Evolutionary conservation across 2,329 filamentous ascomycete genomes (phyloP), one percentile per base, ranked within the genome.

Genomic region (Aspergillus neotritici): DNA sequence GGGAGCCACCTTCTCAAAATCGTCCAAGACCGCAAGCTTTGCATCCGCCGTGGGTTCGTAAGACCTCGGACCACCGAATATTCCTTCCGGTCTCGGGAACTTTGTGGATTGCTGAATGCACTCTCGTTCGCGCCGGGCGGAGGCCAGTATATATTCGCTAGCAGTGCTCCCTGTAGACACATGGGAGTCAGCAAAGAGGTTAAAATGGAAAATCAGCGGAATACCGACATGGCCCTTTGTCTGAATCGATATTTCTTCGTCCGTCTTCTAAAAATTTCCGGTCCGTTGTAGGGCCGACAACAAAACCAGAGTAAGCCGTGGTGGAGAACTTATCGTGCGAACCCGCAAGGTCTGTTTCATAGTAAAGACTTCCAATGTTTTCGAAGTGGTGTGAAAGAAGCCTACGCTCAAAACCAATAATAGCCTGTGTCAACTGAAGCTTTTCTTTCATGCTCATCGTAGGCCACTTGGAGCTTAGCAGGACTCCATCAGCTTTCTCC

Each of bases 201-300:
- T 14, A 38, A 4, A 14, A 28, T n/a, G n/a, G n/a, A n/a, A n/a
- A n/a, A n/a, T n/a, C n/a, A n/a, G n/a, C n/a, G n/a, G n/a, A n/a
- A n/a, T 11, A 42, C 38, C 35, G 34, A 49, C 47, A 52, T 11
- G 49, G 47, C 4, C 44, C 49, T 28, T 37, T 16, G 31, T 48
- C 30, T 14, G 49, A 15, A 36, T 46, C 40, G 3, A 52, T 7
- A 1, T 28, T 16, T 3, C 36, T 50, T 47, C 65, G 58, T 5
- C 58, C 57, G 37, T 61, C 45, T 42, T 69, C 61, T 25, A 57
- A 45, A 43, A 38, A 60, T 34, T 61, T 51, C 33, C 63, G 55
- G 36, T 53, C 60, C 30, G 54, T 58, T 4, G 60, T 57, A 4
- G 61, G 68, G 7, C 68, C 69, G 38, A 72, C 47, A 12, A 56